Conservation (phyloP, 441 rosid species). For the Rhodomyrtus psidioides region DNA sequence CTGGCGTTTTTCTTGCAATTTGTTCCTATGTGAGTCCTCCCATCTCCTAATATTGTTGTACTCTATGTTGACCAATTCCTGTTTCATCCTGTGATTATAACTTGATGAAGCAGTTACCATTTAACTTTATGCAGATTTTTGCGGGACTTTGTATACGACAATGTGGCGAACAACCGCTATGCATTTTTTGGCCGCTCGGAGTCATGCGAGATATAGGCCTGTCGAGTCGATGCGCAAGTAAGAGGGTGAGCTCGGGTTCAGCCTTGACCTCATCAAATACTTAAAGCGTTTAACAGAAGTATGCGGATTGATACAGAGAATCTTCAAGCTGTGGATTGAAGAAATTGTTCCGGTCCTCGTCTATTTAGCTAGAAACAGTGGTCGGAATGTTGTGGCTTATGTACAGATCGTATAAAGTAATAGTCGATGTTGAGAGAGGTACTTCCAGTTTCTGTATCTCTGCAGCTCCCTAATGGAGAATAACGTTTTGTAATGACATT, state of each 20-base stretch:
- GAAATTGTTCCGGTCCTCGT: background rate
- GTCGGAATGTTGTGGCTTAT: background rate
- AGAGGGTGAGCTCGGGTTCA: background rate
- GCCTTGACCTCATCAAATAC: background rate
- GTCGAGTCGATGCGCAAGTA: accelerated
- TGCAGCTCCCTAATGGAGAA: background rate
- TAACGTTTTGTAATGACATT: background rate
- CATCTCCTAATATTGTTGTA: background rate
- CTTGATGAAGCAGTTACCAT: background rate
- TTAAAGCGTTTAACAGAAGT: background rate
- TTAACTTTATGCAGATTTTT: conserved; percentile 36
- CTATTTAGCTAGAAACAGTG: background rate
- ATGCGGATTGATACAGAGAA: background rate
- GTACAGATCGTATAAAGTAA: background rate
- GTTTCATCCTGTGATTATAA: background rate
- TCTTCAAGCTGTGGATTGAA: background rate
- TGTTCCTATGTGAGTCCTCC: conserved; percentile 59
- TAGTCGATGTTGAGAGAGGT: background rate
- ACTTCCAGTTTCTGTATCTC: background rate
- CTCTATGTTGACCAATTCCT: background rate
- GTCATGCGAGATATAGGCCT: conserved; percentile 59
- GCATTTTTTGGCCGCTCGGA: conserved; percentile 70
- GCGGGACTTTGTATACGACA: conserved; percentile 67
- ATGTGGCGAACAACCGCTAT: conserved; percentile 72
- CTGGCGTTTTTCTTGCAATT: conserved; percentile 62